Evolutionary conservation across 352 stramenopile species (phyloP), one percentile per base, ranked within the genome.

Genomic region (Globisporangium canariense): DNA sequence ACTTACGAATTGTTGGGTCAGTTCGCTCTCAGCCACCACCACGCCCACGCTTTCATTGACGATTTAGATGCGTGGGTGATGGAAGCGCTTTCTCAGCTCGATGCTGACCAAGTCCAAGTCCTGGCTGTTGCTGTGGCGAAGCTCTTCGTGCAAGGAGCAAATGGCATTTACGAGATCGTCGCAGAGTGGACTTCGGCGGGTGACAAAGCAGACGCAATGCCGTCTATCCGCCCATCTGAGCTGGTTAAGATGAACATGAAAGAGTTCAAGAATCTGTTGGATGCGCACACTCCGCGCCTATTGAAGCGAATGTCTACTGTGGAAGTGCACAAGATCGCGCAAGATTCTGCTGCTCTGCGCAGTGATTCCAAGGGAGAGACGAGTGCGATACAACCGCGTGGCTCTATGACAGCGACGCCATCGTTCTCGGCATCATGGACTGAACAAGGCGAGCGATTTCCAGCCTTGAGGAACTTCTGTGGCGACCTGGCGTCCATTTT

Each of bases 401-500:
- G 38, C 38, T 43, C 38, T 9, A 11, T 36, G 28, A 16, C 47
- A 36, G 47, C 47, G 22, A 36, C 22, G 11, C 11, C 38, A 43
- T 30, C 18, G 22, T 34, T 36, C 22, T 36, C 20, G 11, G 47
- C 28, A 28, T 54, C 22, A 30, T 54, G 47, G 47, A 8, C 22
- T 54, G 47, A 20, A 28, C 28, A 36, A 10, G 47, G 47, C 22
- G 11, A 54, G 47, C 47, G 30, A n/a, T 54, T 54, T 54, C 22
- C 47, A 28, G 47, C 28, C 47, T 32, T 54, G 22, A 28, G 22
- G 10, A 54, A 22, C 25, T 54, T 54, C 22, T 54, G 47, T 36
- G 47, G 47, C 47, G 47, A 54, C 18, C 30, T 54, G 47, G 22
- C 47, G 22, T 54, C 47, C 22, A 54, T 30, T 9, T 54, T 54